Evolutionary conservation across 768 basidiomycete genomes (phyloP).

Genomic region (Lentinula lateritia): DNA sequence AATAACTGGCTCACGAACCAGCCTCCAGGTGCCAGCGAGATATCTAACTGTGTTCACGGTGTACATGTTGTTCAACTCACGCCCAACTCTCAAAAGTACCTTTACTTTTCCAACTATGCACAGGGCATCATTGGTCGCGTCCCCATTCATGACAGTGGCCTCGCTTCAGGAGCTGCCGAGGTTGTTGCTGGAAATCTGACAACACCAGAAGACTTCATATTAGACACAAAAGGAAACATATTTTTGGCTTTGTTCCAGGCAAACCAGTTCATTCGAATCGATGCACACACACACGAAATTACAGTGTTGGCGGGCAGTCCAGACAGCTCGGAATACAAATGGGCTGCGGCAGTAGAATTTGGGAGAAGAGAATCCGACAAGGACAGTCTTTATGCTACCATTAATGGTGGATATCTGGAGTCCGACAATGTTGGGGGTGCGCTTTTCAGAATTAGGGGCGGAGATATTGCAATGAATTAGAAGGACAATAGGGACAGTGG

Average conservation of each 20-base stretch:
- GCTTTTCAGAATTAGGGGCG: background rate
- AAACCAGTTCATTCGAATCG: background rate
- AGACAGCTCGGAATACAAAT: background rate
- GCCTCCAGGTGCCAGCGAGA: background rate
- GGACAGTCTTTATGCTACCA: background rate
- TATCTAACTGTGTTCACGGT: background rate
- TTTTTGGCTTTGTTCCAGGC: conserved; percentile 1
- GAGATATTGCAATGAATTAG: background rate
- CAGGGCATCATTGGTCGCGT: background rate
- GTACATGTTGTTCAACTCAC: background rate
- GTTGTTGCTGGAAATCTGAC: background rate
- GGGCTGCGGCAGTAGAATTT: conserved; percentile 1
- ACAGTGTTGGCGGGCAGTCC: background rate
- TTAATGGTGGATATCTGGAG: background rate
- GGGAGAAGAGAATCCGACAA: background rate
- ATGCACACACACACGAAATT: background rate
- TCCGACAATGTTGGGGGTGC: background rate
- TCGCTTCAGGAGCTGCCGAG: background rate
- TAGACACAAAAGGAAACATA: background rate
- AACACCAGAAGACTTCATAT: background rate
- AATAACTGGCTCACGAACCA: conserved; percentile 2
- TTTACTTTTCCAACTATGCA: conserved; percentile 3
- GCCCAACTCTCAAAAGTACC: background rate
- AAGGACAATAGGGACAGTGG: too few species aligned
- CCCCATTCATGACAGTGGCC: background rate